Conservation (phyloP, 2,329 filamentous ascomycete species). For the Pseudogymnoascus sp. region DNA sequence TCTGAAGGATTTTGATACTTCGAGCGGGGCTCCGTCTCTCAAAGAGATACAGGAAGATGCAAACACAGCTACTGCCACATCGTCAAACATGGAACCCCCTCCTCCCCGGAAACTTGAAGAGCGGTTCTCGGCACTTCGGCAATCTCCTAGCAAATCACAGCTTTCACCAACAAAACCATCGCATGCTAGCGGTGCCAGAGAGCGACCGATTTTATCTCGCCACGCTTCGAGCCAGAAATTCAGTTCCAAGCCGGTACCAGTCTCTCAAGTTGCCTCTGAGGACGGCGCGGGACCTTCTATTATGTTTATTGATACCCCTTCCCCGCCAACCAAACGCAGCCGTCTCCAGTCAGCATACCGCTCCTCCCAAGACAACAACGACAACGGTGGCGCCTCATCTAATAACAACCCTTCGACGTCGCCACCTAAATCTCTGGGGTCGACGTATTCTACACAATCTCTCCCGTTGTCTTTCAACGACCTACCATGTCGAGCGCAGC, state of each 20-base stretch:
- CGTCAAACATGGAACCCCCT: not conserved
- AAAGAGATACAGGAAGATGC: not conserved
- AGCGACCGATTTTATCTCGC: constrained; percentile 42
- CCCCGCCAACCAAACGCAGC: constrained; percentile 17
- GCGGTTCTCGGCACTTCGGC: constrained; percentile 1
- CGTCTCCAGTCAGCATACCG: constrained; percentile 25
- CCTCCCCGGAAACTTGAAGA: not conserved
- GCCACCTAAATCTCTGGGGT: constrained; percentile 24
- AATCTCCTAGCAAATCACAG: not conserved
- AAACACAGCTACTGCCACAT: not conserved
- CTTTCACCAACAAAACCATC: not conserved
- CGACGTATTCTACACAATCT: constrained; percentile 49
- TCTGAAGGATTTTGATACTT: not conserved
- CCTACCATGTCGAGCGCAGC: constrained; percentile 73
- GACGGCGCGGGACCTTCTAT: constrained; percentile 62
- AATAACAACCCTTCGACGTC: constrained; percentile 21
- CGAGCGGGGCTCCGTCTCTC: not conserved
- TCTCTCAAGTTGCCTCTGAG: constrained; percentile 56
- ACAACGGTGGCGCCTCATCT: constrained; percentile 25
- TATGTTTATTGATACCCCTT: constrained; percentile 56
- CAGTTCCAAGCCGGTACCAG: constrained; percentile 64
- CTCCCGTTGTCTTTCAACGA: constrained; percentile 78
- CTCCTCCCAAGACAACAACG: constrained; percentile 2
- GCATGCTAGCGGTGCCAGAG: not conserved
- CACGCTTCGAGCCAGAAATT: constrained; percentile 56